These are phyloP conservation scores for Thermothelomyces thermophilus DNA, from an alignment of 2,329 filamentous ascomycete genomes.

Conservation along the genomic window DNA sequence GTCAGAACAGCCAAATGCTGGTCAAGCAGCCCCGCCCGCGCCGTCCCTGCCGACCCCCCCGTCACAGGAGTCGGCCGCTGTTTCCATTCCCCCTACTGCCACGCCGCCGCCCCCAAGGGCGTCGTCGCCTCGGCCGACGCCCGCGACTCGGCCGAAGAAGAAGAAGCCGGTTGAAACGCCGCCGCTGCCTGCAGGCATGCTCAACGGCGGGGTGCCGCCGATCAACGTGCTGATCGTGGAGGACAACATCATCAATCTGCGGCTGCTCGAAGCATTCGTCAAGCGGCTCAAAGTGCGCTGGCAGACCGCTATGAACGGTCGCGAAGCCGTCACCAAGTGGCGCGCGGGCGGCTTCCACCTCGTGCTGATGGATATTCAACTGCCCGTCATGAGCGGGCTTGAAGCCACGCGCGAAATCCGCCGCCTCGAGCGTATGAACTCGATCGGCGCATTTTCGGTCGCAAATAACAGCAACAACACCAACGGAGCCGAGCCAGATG, in stretches of 20 bases:
- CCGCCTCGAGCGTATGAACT: slow-evolving; percentile 80
- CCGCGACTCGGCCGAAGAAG: slow-evolving; percentile 37
- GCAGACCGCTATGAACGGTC: slow-evolving; percentile 95
- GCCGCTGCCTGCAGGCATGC: slow-evolving; percentile 53
- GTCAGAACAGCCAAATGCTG: slow-evolving; percentile 40
- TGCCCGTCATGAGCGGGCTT: slow-evolving; percentile 92
- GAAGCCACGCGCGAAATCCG: slow-evolving; percentile 94
- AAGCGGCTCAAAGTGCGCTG: slow-evolving; percentile 92
- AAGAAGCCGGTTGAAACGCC: slow-evolving; percentile 28
- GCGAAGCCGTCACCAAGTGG: slow-evolving; percentile 92
- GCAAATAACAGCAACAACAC: slow-evolving; percentile 33
- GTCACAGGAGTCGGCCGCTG: slow-evolving; percentile 38
- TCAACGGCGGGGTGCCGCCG: slow-evolving; percentile 80
- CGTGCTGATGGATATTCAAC: slow-evolving; percentile 96
- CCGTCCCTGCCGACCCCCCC: slow-evolving; percentile 47
- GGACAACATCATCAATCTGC: slow-evolving; percentile 96
- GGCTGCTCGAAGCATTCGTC: slow-evolving; percentile 89
- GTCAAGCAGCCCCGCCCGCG: slow-evolving; percentile 37
- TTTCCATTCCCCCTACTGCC: slow-evolving; percentile 45
- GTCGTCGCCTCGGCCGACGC: slow-evolving; percentile 42
- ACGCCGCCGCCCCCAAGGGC: slow-evolving; percentile 43
- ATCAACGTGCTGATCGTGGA: slow-evolving; percentile 98
- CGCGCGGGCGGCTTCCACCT: slow-evolving; percentile 86
- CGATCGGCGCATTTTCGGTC: slow-evolving; percentile 75
- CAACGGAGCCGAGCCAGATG: slow-evolving; percentile 33